Base-by-base conservation (phyloP, 768 basidiomycete genomes). In the Phaffia australis region DNA sequence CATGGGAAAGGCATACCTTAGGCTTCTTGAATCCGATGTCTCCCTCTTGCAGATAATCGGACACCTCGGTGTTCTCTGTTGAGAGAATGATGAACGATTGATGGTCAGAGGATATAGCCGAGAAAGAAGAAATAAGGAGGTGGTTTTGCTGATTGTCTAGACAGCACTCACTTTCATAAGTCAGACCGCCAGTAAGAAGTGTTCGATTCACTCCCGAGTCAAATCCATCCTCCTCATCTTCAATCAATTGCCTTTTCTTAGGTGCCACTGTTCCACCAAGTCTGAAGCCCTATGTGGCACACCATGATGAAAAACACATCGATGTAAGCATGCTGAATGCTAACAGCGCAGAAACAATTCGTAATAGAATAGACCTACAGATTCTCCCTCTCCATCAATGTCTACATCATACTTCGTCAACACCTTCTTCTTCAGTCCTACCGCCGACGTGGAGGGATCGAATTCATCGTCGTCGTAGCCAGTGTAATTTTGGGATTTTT, bases 381-480 rank as follows among this genome's bases (percentile, higher is more conserved):
- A 82, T 75, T 88, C 85, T 49, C 81, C 82, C 1, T 83, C 75
- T 14, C 88, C 87, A 65, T 88, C 84, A 69, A 97, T 79, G 61
- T 87, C 87, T 71, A 95, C 89, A 71, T 98, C 94, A 72, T 98
- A 98, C 76, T 98, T 98, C 23, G 88, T 82, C 61, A 99, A 77
- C 42, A 98, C 80, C 32, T 88, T 82, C 30, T 85, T 83, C 74
- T 89, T 92, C 81, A 85, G 81, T n/a, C 88, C 89, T 60, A 82
- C 84, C 56, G 80, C 81, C 27, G 85, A 83, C 35, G 35, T 5
- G 4, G 4, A 4, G 2, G 76, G 64, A n/a, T 75, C 79, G 71
- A 98, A 97, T 73, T 98, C 95, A 5, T 94, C 92, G 72, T 98
- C 94, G 72, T 99, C 93, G 74, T 89, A 94, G 19, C 93, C 93